Evolutionary conservation across 768 basidiomycete species (phyloP), one percentile per base, ranked within the genome.

Genomic region (Cyclocybe aegerita): DNA sequence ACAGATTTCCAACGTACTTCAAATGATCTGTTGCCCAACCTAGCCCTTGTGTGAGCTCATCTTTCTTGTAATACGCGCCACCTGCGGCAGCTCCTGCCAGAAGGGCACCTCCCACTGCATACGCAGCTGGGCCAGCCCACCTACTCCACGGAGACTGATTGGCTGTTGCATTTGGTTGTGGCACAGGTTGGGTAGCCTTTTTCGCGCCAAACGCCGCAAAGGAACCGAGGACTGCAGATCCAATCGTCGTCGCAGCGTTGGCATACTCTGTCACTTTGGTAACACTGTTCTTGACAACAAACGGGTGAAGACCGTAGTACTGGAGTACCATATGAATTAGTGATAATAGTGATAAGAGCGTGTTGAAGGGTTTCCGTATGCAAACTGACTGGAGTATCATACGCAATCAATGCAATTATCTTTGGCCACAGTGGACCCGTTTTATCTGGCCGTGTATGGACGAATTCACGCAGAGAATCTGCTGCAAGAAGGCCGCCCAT

Each of bases 401-500:
- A 96, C 5, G 93, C 87, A 41, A 93, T 72, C 54, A 84, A 86
- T 0, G 86, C 93, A 16, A 95, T 79, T 48, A 97, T 88, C 45
- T 80, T 84, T 1, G 94, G 95, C 94, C 94, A 98, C 4, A 96
- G 67, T 0, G 88, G 84, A 2, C 83, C 82, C 9, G 68, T 63
- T 43, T 70, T 70, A 56, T 90, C 85, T 4, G 88, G 83, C 15
- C 88, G 76, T 30, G 85, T 75, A 11, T 79, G 75, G 33, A 81
- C 70, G 50, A 97, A 88, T 61, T 85, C 88, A 23, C 86, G 67
- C 30, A 93, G 68, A 4, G 89, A 81, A 60, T 98, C 95, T 2
- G 94, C 91, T 23, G 87, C 87, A 2, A 98, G 77, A 15, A 97
- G 70, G 2, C 94, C 94, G 15, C 94, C 94, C 94, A 97, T 97